Base-by-base conservation (phyloP, 1,284 basidiomycete genomes). In the Leccinum griseonigrum region DNA sequence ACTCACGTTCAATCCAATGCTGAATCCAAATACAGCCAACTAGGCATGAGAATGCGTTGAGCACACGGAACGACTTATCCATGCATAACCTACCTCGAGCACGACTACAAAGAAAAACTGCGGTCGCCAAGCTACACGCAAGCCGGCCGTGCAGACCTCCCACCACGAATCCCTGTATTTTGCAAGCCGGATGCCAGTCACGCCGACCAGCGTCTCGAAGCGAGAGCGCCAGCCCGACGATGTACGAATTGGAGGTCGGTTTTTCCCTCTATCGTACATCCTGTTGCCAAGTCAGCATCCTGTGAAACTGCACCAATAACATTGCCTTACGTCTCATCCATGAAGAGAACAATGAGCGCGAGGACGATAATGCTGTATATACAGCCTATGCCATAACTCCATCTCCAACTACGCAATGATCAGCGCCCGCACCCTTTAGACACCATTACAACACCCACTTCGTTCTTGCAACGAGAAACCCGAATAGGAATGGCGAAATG, bases 1-100 rank as follows among this genome's bases (percentile, higher is more conserved):
- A 65, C 82, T 63, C 62, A 90, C 89, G 64, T 91, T 91, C 59
- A 91, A 84, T 40, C 90, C 90, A 60, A 91, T 87, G 40, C 78
- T 70, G 69, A 90, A 91, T 3, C 88, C 88, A 69, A 91, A 90
- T 3, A 88, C 65, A 61, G 83, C 72, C 13, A 81, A 83, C 83
- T 85, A 54, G 13, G 14, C 13, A 26, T 16, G 48, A 50, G 14
- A 52, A 14, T 43, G 31, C 34, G 57, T 32, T 57, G 22, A 51
- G 29, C 22, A 29, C 9, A 31, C 32, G 8, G n/a, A 22, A 54
- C 54, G 22, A 54, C 22, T 10, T 2, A 18, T 7, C 1, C 4
- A 26, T 10, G 46, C 2, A 22, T 3, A 6, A 54, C 70, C 16
- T 60, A 84, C 84, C 76, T 87, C 85, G 60, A 87, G 89, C 55